Evolutionary conservation across 2,329 filamentous ascomycete genomes (phyloP).

Genomic region (Verticillium tricorpus): DNA sequence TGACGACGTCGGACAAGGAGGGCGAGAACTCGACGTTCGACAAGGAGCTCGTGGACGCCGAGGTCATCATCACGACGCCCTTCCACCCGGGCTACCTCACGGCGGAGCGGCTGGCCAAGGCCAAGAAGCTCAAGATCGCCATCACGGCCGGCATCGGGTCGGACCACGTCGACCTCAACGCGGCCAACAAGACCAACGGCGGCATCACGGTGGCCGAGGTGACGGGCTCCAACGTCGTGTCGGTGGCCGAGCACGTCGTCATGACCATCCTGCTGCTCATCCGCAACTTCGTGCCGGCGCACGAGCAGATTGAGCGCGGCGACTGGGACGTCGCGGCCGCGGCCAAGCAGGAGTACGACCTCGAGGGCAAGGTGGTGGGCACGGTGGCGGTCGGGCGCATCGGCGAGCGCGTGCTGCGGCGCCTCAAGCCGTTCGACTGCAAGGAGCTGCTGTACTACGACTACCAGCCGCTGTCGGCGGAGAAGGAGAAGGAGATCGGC

Average conservation of each 20-base stretch:
- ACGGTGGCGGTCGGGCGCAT: constrained; percentile 97
- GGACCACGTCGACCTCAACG: constrained; percentile 95
- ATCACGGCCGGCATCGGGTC: constrained; percentile 97
- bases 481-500: constrained; percentile 93
- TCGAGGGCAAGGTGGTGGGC: constrained; percentile 95
- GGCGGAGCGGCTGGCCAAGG: constrained; percentile 91
- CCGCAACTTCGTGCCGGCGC: constrained; percentile 97
- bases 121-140: constrained; percentile 98
- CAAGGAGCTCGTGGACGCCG: constrained; percentile 91
- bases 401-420: constrained; percentile 92
- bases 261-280: constrained; percentile 97
- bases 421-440: constrained; percentile 97
- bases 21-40: constrained; percentile 90
- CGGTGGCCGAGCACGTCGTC: constrained; percentile 96
- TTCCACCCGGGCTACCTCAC: constrained; percentile 99
- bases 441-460: constrained; percentile 99
- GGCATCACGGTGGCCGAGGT: constrained; percentile 97
- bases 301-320: constrained; percentile 84
- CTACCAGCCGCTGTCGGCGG: constrained; percentile 87
- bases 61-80: constrained; percentile 98
- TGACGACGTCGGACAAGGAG: constrained; percentile 98
- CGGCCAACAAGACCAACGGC: constrained; percentile 97
- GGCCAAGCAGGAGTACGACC: constrained; percentile 97
- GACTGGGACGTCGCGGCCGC: constrained; percentile 95
- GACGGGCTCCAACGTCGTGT: constrained; percentile 96